Evolutionary conservation across 805 yeast genomes (phyloP).

Genomic region (Saccharomyces cerevisiae): DNA sequence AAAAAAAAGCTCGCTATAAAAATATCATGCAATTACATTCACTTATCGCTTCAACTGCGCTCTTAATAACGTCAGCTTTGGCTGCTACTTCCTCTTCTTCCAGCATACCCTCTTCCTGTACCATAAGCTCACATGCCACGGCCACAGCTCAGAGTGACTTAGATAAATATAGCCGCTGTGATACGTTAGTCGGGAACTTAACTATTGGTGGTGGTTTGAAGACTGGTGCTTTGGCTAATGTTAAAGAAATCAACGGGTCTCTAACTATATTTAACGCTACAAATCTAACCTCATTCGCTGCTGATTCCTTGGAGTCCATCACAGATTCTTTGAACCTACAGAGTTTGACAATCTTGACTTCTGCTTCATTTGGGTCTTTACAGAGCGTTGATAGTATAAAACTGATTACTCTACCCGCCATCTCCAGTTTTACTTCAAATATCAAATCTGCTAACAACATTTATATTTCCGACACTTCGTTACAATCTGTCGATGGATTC

Average conservation of each 20-base stretch:
- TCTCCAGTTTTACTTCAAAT: slow-evolving; percentile 58
- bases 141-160: slow-evolving; percentile 77
- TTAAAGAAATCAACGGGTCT: slow-evolving; percentile 71
- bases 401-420: slow-evolving; percentile 82
- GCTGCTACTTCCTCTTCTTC: neutral
- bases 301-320: slow-evolving; percentile 70
- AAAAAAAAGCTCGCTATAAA: neutral
- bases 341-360: slow-evolving; percentile 55
- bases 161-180: slow-evolving; percentile 65
- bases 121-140: slow-evolving; percentile 51
- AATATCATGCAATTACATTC: neutral
- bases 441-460: slow-evolving; percentile 67
- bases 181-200: slow-evolving; percentile 73
- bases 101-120: slow-evolving; percentile 47
- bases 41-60: neutral
- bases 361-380: slow-evolving; percentile 69
- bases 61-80: slow-evolving; percentile 1
- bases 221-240: slow-evolving; percentile 61
- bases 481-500: slow-evolving; percentile 62
- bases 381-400: slow-evolving; percentile 72
- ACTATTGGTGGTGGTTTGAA: slow-evolving; percentile 58
- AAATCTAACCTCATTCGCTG: slow-evolving; percentile 54
- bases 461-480: slow-evolving; percentile 63
- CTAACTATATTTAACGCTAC: slow-evolving; percentile 61
- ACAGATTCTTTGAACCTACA: slow-evolving; percentile 59